Evolutionary conservation across 2,329 filamentous ascomycete species (phyloP), one percentile per base, ranked within the genome.

Genomic region (Colletotrichum phormii): DNA sequence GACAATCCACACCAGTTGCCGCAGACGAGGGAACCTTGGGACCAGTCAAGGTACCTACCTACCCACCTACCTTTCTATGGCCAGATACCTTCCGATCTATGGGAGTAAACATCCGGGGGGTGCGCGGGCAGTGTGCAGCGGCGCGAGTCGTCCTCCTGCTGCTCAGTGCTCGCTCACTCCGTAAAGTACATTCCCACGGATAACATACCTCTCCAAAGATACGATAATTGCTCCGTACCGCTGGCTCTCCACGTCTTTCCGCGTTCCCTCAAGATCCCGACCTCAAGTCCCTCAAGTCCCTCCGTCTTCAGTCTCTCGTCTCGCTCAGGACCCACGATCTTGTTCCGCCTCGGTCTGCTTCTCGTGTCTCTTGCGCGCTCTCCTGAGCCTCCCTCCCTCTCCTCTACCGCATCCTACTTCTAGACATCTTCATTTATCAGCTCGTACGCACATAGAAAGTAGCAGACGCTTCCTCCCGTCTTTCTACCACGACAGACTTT

Each of bases 1-100:
- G 18, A 60, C 66, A 67, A 57, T 64, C 69, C 29, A 67, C 58
- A 57, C 53, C 65, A 31, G 58, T 15, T 54, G 31, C 58, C 63
- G 59, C 31, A 72, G 37, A 64, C 53, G 31, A 15, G 64, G 65
- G 65, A 61, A 54, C 70, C 70, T 69, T 69, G 65, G 58, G 54
- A 59, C 8, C 42, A 24, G 53, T 18, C 65, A n/a, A 46, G 7
- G 35, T 15, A 13, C 5, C 9, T 15, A 13, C 5, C 9, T 57
- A 13, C 26, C 26, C 35, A 6, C 55, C 8, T 58, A 35, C 29
- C 13, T 4, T 5, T 11, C 7, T 18, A 31, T 58, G 29, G 18
- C 6, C 3, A 46, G 35, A 18, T 49, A 61, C 22, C 4, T 7
- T 22, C 26, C 26, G 2, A 29, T 29, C 26, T 4, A 29, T 29